Conservation (phyloP, 768 basidiomycete species). For the Kondoa malvinella region DNA sequence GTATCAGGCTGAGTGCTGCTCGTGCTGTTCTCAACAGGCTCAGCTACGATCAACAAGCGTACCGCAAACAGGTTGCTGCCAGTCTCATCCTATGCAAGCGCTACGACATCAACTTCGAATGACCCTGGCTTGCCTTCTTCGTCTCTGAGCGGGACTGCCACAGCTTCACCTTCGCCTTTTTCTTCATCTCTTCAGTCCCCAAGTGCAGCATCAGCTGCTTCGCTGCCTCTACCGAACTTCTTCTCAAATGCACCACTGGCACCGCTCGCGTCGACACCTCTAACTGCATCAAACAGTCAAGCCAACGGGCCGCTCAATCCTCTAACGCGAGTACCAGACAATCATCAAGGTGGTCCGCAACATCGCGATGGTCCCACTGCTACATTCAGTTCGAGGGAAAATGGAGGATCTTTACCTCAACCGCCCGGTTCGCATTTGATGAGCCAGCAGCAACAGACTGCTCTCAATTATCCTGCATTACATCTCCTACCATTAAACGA, state of each 20-base stretch:
- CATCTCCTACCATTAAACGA: constrained; percentile 79
- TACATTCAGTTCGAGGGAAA: neutral
- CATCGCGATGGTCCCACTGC: neutral
- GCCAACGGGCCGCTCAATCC: neutral
- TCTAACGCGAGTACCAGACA: neutral
- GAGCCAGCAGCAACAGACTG: constrained; percentile 4
- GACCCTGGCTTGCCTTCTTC: neutral
- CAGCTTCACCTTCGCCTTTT: too few species aligned
- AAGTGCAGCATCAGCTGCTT: neutral
- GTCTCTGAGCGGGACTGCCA: too few species aligned
- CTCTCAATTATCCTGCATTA: constrained; percentile 33
- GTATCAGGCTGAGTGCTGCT: neutral
- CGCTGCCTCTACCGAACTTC: neutral
- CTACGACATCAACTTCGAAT: neutral
- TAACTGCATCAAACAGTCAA: neutral
- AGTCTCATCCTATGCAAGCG: neutral
- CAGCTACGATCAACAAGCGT: neutral
- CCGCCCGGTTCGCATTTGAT: neutral
- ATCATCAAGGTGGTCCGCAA: neutral
- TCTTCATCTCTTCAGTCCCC: too few species aligned
- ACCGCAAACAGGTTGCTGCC: neutral
- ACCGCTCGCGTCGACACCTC: neutral
- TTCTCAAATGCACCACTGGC: neutral
- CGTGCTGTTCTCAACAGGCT: too few species aligned
- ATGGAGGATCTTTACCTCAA: neutral